Percentiles rank a stretch among this genome's conserved stretches.
phyloP scores from a whole-genome alignment of 2,329 filamentous ascomycete genomes.

The Paracorniculantispora psalliotae region DNA sequence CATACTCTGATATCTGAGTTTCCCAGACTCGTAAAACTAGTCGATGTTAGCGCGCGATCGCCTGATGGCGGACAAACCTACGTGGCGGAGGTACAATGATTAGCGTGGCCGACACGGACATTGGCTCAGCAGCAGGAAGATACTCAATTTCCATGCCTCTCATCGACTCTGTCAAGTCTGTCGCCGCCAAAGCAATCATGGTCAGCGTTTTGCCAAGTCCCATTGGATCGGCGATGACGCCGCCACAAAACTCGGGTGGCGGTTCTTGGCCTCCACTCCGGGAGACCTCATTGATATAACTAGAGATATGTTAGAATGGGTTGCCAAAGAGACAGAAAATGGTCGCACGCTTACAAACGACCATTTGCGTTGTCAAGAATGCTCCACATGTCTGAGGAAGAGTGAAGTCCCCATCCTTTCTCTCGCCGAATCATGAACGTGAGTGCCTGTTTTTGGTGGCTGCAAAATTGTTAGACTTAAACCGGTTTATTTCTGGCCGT shows the following conservation, averaged over 20 bases:
- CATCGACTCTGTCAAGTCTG: conserved; percentile 19
- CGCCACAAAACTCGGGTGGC: conserved; percentile 34
- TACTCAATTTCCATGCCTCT: no score
- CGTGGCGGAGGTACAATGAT: background rate
- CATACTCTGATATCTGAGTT: background rate
- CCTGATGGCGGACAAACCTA: background rate
- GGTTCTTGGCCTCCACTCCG: conserved; percentile 22
- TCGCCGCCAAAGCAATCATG: conserved; percentile 37
- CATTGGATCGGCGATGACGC: conserved; percentile 44
- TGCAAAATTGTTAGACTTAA: background rate
- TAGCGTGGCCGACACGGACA: background rate
- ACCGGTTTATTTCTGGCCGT: no score
- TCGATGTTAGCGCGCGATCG: background rate
- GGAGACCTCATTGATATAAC: conserved; percentile 32
- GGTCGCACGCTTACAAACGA: conserved; percentile 17
- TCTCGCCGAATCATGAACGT: conserved; percentile 38
- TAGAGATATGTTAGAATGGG: conserved; percentile 11
- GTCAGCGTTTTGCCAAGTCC: conserved; percentile 42
- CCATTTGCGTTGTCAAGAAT: conserved; percentile 17
- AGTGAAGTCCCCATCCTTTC: conserved; percentile 29
- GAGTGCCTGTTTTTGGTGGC: conserved; percentile 39
- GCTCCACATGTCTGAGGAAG: conserved; percentile 31
- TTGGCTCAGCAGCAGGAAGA: no score
- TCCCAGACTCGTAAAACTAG: background rate
- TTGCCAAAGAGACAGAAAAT: background rate